phyloP scores from a whole-genome alignment of 176 grass and related monocot genomes.

The Stipa capillata region DNA sequence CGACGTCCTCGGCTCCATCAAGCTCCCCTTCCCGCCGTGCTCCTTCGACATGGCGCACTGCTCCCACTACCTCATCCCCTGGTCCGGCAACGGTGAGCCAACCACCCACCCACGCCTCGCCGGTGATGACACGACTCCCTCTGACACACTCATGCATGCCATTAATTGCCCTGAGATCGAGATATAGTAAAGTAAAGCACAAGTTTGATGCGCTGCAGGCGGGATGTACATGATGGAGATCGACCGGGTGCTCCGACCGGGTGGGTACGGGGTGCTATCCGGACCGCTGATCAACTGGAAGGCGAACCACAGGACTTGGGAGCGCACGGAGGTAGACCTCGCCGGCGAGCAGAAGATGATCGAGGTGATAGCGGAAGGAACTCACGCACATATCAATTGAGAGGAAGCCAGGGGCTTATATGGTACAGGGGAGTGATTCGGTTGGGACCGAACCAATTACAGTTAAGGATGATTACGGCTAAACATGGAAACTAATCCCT shows the following conservation, averaged over 20 bases:
- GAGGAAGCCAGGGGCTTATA: too few species aligned
- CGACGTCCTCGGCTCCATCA: constrained; percentile 80
- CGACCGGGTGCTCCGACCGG: constrained; percentile 79
- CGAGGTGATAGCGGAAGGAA: too few species aligned
- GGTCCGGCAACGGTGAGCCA: constrained; percentile 63
- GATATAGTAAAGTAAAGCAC: background rate
- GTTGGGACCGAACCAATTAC: too few species aligned
- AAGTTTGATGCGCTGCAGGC: constrained; percentile 13
- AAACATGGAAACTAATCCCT: too few species aligned
- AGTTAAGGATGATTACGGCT: too few species aligned
- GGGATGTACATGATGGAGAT: constrained; percentile 96
- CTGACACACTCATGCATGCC: background rate
- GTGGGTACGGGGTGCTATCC: constrained; percentile 89
- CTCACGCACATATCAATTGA: too few species aligned
- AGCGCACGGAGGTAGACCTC: constrained; percentile 67
- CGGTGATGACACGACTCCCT: too few species aligned
- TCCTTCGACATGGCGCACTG: constrained; percentile 98
- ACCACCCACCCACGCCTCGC: too few species aligned
- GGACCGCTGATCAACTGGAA: constrained; percentile 92
- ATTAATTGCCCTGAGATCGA: background rate
- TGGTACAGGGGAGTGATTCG: too few species aligned
- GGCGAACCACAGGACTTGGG: constrained; percentile 39
- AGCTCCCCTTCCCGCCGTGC: constrained; percentile 76
- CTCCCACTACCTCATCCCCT: constrained; percentile 88
- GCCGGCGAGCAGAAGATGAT: constrained; percentile 60